A percentile compares a stretch with the other conserved stretches of the same genome.
phyloP scores from a whole-genome alignment of 768 basidiomycete species.

The Boletus edulis region DNA sequence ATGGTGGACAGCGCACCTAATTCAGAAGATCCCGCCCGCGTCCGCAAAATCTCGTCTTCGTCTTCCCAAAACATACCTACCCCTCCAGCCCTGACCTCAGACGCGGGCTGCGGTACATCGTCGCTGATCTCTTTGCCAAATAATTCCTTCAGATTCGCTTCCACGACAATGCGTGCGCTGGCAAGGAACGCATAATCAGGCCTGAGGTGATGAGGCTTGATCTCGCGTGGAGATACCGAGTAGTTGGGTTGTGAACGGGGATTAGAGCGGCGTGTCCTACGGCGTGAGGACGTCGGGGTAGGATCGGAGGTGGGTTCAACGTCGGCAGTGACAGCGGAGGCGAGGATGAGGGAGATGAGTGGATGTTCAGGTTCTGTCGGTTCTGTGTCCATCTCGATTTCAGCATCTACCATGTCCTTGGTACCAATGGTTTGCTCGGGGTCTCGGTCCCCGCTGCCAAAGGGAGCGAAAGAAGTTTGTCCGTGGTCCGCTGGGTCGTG shows the following conservation, averaged over 20 bases:
- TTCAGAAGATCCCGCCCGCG: background rate
- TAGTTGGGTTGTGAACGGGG: constrained; percentile 14
- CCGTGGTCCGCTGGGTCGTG: constrained; percentile 1
- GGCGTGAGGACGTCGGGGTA: constrained; percentile 5
- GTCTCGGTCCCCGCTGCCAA: background rate
- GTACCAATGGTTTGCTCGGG: background rate
- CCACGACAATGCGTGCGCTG: constrained; percentile 48
- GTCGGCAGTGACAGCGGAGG: background rate
- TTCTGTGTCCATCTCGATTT: constrained; percentile 8
- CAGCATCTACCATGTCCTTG: background rate
- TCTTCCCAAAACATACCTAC: constrained; percentile 29
- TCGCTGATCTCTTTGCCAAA: constrained; percentile 12
- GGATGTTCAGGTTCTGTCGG: constrained; percentile 3
- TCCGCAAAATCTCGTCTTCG: constrained; percentile 18
- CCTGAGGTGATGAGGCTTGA: constrained; percentile 30
- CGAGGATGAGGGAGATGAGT: constrained; percentile 10
- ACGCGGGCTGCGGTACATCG: background rate
- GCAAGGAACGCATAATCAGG: constrained; percentile 55
- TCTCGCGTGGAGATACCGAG: constrained; percentile 16
- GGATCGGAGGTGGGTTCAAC: background rate
- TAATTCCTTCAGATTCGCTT: constrained; percentile 47
- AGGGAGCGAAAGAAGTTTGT: background rate
- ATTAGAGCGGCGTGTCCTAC: constrained; percentile 18
- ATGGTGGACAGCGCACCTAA: constrained; percentile 1
- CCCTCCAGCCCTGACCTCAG: background rate